Base-by-base conservation (phyloP, 257 asterid species). In the Jasminum sambac region DNA sequence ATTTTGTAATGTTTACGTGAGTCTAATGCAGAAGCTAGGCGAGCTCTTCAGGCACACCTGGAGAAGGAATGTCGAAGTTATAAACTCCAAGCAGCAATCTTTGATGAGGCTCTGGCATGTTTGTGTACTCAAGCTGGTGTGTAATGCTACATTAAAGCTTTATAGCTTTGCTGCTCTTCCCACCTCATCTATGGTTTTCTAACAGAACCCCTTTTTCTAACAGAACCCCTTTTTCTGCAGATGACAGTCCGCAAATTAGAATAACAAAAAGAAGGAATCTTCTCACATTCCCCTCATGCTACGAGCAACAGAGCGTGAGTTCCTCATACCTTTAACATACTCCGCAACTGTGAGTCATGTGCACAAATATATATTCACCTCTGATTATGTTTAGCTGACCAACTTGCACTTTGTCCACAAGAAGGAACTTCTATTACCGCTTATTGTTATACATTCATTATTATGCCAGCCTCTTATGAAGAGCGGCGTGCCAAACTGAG, bases 391-490 rank as follows among this genome's bases (percentile, higher is more conserved):
- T 11, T 23, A 23, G 24, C 14, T 72, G 48, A 24, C 11, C 34
- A 21, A 55, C 48, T 38, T 5, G 71, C 14, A 38, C 61, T 5
- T 19, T 52, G 8, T 14, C 61, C 61, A 52, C 8, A 52, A 21
- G 61, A 8, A n/a, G n/a, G n/a, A n/a, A n/a, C n/a, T n/a, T n/a
- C n/a, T n/a, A n/a, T n/a, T n/a, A n/a, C n/a, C n/a, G n/a, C n/a
- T n/a, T n/a, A 10, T 39, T 60, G n/a, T 13, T 71, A 21, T 66
- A 19, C 26, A 44, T 63, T 61, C 42, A 57, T n/a, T n/a, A n/a
- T n/a, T n/a, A n/a, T n/a, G n/a, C 67, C 95, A 94, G 99, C 98
- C 52, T 88, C 98, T 14, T 94, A 91, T 21, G 98, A 94, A 68
- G 98, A 94, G 72, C 91, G 96, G 17, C 81, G 91, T 37, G 83